These are phyloP conservation scores for Ogataea ganodermae DNA, from an alignment of 805 yeast species.

Conservation along the genomic window DNA sequence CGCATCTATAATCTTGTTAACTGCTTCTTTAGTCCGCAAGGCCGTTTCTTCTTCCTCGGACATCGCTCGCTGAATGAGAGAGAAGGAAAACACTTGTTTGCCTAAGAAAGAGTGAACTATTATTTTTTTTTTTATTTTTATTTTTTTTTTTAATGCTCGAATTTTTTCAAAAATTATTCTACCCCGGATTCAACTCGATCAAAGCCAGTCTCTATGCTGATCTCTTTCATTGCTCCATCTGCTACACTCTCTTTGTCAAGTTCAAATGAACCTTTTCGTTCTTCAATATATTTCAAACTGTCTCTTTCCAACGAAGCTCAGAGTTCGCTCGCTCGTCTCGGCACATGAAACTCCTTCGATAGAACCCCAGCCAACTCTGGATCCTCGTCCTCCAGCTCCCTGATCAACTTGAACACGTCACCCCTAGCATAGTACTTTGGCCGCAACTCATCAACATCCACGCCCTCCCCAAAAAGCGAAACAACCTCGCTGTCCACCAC, in stretches of 20 bases:
- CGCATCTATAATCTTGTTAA: constrained; percentile 51
- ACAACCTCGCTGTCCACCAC: constrained; percentile 49
- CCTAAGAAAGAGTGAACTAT: too few species aligned
- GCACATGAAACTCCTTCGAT: constrained; percentile 30
- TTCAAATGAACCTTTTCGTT: too few species aligned
- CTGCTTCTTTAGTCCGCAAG: constrained; percentile 55
- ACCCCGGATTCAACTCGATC: constrained; percentile 8
- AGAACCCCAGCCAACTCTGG: constrained; percentile 35
- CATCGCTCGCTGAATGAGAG: not conserved
- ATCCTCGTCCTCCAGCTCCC: constrained; percentile 47
- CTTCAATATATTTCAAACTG: too few species aligned
- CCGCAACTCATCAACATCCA: constrained; percentile 25
- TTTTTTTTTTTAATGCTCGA: not conserved
- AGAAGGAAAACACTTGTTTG: not conserved
- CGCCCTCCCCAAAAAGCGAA: constrained; percentile 17
- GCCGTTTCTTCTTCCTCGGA: constrained; percentile 39
- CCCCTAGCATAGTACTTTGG: constrained; percentile 50
- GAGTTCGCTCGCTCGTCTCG: not conserved
- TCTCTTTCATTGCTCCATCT: too few species aligned
- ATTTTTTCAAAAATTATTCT: not conserved
- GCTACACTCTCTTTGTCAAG: not conserved
- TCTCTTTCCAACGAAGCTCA: too few species aligned
- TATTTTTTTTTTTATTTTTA: not conserved
- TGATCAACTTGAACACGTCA: constrained; percentile 43
- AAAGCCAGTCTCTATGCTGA: too few species aligned